Evolutionary conservation across 2,329 filamentous ascomycete species (phyloP).

Genomic region (Trichoderma cornu-damae): DNA sequence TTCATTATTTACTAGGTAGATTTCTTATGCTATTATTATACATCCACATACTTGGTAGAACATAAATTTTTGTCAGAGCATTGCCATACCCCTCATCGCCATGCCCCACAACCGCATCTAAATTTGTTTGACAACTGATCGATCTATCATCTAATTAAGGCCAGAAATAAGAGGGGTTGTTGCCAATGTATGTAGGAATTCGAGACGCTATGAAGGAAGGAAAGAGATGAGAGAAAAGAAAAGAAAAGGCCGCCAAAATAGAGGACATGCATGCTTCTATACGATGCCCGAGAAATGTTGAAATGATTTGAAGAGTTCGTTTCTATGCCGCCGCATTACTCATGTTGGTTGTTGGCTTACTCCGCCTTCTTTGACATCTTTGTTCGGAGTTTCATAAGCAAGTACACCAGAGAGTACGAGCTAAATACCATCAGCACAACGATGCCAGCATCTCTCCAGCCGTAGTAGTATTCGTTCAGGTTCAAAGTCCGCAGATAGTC

Average conservation of each 20-base stretch:
- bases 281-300: background rate
- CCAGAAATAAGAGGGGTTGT: background rate
- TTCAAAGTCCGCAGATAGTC: conserved; percentile 59
- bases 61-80: background rate
- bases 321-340: too few relatives aligned
- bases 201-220: background rate
- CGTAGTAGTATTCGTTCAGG: conserved; percentile 55
- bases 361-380: conserved; percentile 46
- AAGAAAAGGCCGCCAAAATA: background rate
- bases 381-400: conserved; percentile 45
- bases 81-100: background rate
- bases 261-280: background rate
- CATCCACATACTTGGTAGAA: background rate
- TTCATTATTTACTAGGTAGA: background rate
- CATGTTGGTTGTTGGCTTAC: conserved; percentile 22
- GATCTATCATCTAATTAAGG: conserved; percentile 4
- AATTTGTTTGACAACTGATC: background rate
- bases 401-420: conserved; percentile 46
- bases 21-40: conserved; percentile 1
- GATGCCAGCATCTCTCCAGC: conserved; percentile 62
- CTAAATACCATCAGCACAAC: conserved; percentile 51
- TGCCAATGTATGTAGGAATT: background rate
- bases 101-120: background rate
- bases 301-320: background rate
- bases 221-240: background rate